Evolutionary conservation across 1,139 yeast genomes (phyloP).

Genomic region (Trichomonascaceae sp.): DNA sequence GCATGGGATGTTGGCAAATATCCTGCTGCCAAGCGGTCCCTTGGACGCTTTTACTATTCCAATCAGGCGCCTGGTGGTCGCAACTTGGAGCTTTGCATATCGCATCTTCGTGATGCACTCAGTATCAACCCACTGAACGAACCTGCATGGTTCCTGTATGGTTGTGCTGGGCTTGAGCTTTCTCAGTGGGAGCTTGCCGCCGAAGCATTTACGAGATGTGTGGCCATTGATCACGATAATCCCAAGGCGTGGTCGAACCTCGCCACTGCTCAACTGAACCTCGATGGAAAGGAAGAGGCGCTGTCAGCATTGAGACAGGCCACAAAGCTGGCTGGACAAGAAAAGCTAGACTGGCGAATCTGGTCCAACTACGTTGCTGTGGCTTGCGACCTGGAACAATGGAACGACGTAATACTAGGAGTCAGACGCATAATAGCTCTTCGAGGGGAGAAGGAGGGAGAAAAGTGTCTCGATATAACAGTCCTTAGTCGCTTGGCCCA

Average conservation of each 20-base stretch:
- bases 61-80: slow-evolving; percentile 51
- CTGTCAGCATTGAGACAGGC: slow-evolving; percentile 76
- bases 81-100: slow-evolving; percentile 43
- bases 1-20: slow-evolving; percentile 84
- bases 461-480: slow-evolving; percentile 59
- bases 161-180: slow-evolving; percentile 76
- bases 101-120: slow-evolving; percentile 64
- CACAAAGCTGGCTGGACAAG: slow-evolving; percentile 49
- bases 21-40: slow-evolving; percentile 73
- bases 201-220: slow-evolving; percentile 88
- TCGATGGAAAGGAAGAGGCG: slow-evolving; percentile 61
- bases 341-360: slow-evolving; percentile 69
- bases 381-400: slow-evolving; percentile 66
- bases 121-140: slow-evolving; percentile 61
- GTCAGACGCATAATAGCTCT: slow-evolving; percentile 47
- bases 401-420: slow-evolving; percentile 80
- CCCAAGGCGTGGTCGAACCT: slow-evolving; percentile 91
- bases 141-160: slow-evolving; percentile 87
- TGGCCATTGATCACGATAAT: slow-evolving; percentile 70
- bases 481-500: slow-evolving; percentile 65
- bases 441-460: slow-evolving; percentile 41
- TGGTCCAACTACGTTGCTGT: slow-evolving; percentile 82
- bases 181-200: slow-evolving; percentile 67
- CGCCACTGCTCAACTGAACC: slow-evolving; percentile 61
- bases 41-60: slow-evolving; percentile 57